phyloP scores from a whole-genome alignment of 2,329 filamentous ascomycete species.

The Ceratocystis colombiana region DNA sequence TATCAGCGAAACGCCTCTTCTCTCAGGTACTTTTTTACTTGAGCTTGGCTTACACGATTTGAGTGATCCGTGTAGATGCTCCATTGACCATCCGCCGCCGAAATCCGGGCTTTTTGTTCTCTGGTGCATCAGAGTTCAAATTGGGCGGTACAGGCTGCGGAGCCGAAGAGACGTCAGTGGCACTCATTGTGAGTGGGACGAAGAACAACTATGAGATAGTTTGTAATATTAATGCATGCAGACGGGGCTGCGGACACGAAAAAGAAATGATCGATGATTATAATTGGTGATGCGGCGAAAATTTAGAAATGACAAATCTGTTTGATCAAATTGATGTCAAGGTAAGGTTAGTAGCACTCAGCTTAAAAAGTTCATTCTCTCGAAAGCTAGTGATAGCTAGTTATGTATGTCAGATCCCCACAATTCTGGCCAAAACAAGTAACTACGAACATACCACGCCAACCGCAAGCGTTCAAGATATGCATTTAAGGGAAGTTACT shows the following conservation, averaged over 20 bases:
- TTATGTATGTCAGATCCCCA: neutral
- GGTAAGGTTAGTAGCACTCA: neutral
- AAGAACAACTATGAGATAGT: neutral
- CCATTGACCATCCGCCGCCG: constrained; percentile 40
- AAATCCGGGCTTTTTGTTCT: constrained; percentile 38
- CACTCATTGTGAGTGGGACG: neutral
- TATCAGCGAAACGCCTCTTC: neutral
- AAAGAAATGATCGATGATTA: neutral
- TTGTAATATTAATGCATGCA: neutral
- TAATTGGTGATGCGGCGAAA: neutral
- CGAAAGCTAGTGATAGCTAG: neutral
- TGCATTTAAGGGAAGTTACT: neutral
- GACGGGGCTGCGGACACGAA: neutral
- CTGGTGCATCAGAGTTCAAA: neutral
- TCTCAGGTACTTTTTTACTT: neutral
- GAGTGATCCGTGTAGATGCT: neutral
- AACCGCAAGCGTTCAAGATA: neutral
- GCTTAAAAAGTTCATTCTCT: neutral
- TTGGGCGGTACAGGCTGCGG: neutral
- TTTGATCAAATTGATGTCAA: neutral
- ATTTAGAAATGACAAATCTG: neutral
- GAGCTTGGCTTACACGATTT: constrained; percentile 21
- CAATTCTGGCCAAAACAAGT: neutral
- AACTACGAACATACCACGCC: neutral
- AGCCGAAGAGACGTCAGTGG: neutral